Conservation (phyloP, 1,284 basidiomycete species). For the Moniliophthora roreri region DNA sequence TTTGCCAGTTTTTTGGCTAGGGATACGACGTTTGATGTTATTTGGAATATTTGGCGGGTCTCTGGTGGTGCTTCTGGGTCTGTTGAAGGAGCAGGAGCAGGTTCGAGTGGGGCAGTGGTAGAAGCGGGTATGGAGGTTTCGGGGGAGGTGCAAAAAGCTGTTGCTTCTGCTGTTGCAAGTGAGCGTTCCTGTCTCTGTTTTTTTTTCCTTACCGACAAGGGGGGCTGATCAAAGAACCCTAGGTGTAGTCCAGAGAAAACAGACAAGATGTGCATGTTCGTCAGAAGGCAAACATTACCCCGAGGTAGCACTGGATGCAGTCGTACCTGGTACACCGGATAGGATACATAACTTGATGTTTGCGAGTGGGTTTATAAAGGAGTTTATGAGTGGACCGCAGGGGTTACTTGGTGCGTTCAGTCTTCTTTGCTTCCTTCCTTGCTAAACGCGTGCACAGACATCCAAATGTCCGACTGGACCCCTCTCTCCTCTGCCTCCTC, state of each 20-base stretch:
- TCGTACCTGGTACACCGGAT: slow-evolving; percentile 89
- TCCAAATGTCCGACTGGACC: slow-evolving; percentile 91
- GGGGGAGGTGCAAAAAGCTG: not conserved
- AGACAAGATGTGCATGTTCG: slow-evolving; percentile 77
- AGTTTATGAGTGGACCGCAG: slow-evolving; percentile 88
- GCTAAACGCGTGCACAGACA: slow-evolving; percentile 48
- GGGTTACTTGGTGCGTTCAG: slow-evolving; percentile 77
- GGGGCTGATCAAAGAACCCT: no score
- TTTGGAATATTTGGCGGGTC: slow-evolving; percentile 94
- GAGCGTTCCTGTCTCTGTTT: no score
- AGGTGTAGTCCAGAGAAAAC: not conserved
- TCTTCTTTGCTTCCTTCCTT: slow-evolving; percentile 7
- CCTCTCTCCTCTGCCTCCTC: slow-evolving; percentile 58
- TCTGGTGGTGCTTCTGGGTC: slow-evolving; percentile 87
- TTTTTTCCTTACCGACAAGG: no score
- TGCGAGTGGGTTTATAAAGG: slow-evolving; percentile 93
- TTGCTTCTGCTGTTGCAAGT: not conserved
- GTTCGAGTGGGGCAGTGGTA: no score
- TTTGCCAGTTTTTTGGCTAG: slow-evolving; percentile 97
- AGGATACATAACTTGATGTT: slow-evolving; percentile 97
- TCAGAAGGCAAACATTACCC: slow-evolving; percentile 71
- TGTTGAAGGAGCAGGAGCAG: no score
- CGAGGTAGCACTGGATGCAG: slow-evolving; percentile 76
- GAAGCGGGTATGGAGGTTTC: slow-evolving; percentile 3
- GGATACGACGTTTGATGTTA: slow-evolving; percentile 95